Evolutionary conservation across 2,329 filamentous ascomycete species (phyloP).

Genomic region (Cytospora leucostoma): DNA sequence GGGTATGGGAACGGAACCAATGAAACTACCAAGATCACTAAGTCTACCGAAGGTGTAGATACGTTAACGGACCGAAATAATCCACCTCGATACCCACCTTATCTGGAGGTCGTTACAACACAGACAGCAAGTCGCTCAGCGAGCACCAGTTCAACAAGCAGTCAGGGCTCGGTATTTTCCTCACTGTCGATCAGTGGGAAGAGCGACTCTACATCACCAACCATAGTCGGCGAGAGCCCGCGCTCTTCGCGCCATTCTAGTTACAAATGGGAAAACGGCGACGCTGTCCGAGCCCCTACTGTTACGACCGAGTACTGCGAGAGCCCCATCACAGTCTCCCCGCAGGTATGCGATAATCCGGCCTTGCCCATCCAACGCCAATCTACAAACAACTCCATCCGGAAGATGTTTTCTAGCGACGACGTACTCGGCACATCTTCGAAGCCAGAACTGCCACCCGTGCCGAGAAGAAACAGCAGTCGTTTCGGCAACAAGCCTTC

Average conservation of each 20-base stretch:
- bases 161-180: slow-evolving; percentile 8
- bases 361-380: slow-evolving; percentile 3
- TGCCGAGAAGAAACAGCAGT: slow-evolving; percentile 27
- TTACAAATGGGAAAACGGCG: slow-evolving; percentile 13
- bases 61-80: slow-evolving; percentile 1
- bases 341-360: not conserved
- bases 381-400: slow-evolving; percentile 11
- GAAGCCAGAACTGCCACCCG: slow-evolving; percentile 9
- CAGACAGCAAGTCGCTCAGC: slow-evolving; percentile 18
- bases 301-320: slow-evolving; percentile 1
- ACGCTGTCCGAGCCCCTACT: not conserved
- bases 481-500: not conserved
- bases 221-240: slow-evolving; percentile 20
- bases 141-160: slow-evolving; percentile 25
- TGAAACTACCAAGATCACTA: slow-evolving; percentile 33
- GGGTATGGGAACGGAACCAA: slow-evolving; percentile 58
- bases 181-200: slow-evolving; percentile 11
- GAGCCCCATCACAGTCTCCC: not conserved
- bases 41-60: not conserved
- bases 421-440: slow-evolving; percentile 16
- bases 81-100: not conserved
- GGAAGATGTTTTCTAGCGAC: slow-evolving; percentile 23
- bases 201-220: slow-evolving; percentile 18
- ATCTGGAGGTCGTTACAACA: slow-evolving; percentile 2
- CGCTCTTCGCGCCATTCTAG: slow-evolving; percentile 12